Evolutionary conservation across 176 grass and related monocot genomes (phyloP), one percentile per base, ranked within the genome.

Genomic region (Elymus sibiricus): DNA sequence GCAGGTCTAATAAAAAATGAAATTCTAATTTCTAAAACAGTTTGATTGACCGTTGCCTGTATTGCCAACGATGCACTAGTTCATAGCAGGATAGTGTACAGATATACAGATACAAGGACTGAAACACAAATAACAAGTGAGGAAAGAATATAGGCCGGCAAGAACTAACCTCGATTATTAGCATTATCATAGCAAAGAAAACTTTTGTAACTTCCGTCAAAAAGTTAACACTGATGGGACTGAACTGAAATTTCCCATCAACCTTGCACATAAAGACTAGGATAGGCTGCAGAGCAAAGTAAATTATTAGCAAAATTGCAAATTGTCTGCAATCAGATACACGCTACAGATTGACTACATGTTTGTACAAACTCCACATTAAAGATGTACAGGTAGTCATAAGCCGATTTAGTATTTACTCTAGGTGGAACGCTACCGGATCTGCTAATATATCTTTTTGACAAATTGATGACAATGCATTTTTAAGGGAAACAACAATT

Each of bases 211-310:
- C 27, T 59, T 99, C 93, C 5, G 93, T 95, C 87, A 98, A 79
- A 90, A 98, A 95, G 84, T 99, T 99, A 28, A 99, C 92, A 9
- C 97, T 94, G 62, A 98, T 91, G 40, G 97, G 97, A 83, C 92
- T 99, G 91, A 98, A 98, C 74, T 92, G 87, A 77, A 98, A 95
- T 81, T 95, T 98, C 61, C 97, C 97, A 86, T 98, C 94, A 81
- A 98, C 97, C 88, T 98, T 98, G 11, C 88, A 98, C 97, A 98
- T 98, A 84, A 94, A 98, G 29, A 98, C 94, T 79, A 98, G 86
- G 76, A 98, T 95, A 78, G 97, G 96, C 96, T 98, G 93, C 91
- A 95, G 69, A 64, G 69, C 19, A 49, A 68, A 80, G 28, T 24
- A 35, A 63, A 56, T 25, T 60, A 63, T 91, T 77, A 91, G 70